These are phyloP conservation scores for Eucalyptus coolabah DNA, from an alignment of 345 rosid genomes.

Conservation along the genomic window DNA sequence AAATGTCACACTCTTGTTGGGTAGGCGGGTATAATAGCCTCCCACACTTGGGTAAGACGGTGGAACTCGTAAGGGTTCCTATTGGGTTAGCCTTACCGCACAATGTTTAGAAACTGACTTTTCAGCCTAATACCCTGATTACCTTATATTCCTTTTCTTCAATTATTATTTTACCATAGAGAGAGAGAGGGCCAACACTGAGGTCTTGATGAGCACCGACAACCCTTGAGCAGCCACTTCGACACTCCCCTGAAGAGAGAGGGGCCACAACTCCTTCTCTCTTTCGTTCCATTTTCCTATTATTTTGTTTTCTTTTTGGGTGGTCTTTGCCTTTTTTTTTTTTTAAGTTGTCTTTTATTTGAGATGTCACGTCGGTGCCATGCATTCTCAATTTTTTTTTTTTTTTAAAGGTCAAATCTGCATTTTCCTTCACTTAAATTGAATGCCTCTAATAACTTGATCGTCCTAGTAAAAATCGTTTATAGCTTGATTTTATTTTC, in stretches of 20 bases:
- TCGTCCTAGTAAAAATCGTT: rapidly evolving
- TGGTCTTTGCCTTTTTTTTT: neutral
- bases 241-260: neutral
- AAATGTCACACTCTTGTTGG: too few species aligned
- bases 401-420: rapidly evolving
- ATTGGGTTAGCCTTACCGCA: rapidly evolving
- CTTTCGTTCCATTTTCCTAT: neutral
- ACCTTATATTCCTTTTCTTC: too few species aligned
- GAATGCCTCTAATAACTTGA: neutral
- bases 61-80: too few species aligned
- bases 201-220: neutral
- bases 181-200: neutral
- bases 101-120: rapidly evolving
- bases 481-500: too few species aligned
- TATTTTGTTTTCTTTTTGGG: too few species aligned
- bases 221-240: neutral
- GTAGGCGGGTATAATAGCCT: rapidly evolving
- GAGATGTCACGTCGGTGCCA: rapidly evolving
- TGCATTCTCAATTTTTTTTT: neutral
- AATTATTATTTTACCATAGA: too few species aligned
- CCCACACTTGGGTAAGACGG: rapidly evolving
- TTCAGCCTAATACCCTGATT: rapidly evolving
- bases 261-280: neutral
- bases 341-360: rapidly evolving
- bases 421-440: neutral